Evolutionary conservation across 139 green algal species (phyloP), one percentile per base, ranked within the genome.

Genomic region (Chlamydomonas sphaeroides): DNA sequence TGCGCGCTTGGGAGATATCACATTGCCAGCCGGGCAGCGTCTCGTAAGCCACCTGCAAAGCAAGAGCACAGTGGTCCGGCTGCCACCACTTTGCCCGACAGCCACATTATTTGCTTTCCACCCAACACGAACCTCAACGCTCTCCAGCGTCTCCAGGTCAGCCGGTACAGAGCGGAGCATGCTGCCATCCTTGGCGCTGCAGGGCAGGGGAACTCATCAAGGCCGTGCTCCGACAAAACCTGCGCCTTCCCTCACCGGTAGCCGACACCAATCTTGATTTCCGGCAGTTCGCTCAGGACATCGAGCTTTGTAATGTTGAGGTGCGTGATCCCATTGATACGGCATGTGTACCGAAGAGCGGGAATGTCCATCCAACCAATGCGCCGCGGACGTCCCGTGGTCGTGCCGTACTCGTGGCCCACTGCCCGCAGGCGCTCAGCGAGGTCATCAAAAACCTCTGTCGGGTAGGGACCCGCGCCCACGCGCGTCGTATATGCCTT

Each of bases 241-340:
- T 56, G 18, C 49, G 2, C 49, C 49, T 3, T 20, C 49, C 21
- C 49, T 56, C 49, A 56, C 26, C 70, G 86, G 87, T 98, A 98
- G 2, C 61, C 86, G 4, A 91, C 78, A 33, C 91, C 92, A 23
- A 93, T 89, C 92, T 97, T 94, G 89, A 99, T 98, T 78, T 98
- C 95, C 0, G 89, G 67, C 23, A 98, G 88, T 0, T 89, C 88
- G 35, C 83, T 93, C 28, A 99, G 88, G 75, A 98, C 96, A 68
- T 99, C 97, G 66, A 99, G 93, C 94, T 99, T 99, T 66, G 97
- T 99, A 11, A 99, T 89, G 95, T 99, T 99, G 35, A 99, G 85
- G 85, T 97, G 92, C 1, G 95, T 99, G 73, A 99, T 89, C 36
- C 97, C 97, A 85, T 99, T 99, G 45, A 84, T 84, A 48, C 33